Conservation (phyloP, 2,329 filamentous ascomycete species). For the Dactylellina sp. region DNA sequence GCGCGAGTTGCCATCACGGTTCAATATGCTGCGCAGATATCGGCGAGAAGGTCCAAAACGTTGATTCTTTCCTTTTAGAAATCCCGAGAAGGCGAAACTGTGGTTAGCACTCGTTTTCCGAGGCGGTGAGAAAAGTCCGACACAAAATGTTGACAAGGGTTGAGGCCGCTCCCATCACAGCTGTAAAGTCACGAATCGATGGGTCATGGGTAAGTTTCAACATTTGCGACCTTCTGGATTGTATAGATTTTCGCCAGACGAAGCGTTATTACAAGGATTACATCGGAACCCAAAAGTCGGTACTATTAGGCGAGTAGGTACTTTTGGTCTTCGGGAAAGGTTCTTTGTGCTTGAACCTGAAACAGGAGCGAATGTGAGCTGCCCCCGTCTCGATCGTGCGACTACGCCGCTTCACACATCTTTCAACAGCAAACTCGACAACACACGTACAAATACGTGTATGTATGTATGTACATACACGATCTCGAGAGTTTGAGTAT, state of each 20-base stretch:
- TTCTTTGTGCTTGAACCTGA: constrained; percentile 23
- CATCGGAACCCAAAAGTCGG: neutral
- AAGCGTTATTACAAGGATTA: no score
- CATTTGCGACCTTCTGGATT: neutral
- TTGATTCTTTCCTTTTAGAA: neutral
- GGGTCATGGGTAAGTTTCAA: no score
- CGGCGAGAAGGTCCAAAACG: neutral
- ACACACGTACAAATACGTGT: no score
- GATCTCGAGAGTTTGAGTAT: neutral
- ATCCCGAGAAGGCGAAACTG: constrained; percentile 3
- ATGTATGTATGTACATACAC: no score
- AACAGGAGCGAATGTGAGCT: constrained; percentile 20
- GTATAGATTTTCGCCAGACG: neutral
- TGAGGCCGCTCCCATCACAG: neutral
- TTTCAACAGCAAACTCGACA: neutral
- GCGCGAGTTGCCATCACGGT: constrained; percentile 26
- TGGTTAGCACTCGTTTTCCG: neutral
- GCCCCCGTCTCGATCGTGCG: neutral
- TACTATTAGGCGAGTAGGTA: constrained; percentile 11
- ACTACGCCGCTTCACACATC: neutral
- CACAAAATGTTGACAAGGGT: neutral
- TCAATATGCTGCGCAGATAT: constrained; percentile 17
- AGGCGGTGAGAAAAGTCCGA: neutral
- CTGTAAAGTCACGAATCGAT: no score
- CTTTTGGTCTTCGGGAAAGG: constrained; percentile 7